Base-by-base conservation (phyloP, 345 rosid genomes). In the Salix viminalis region DNA sequence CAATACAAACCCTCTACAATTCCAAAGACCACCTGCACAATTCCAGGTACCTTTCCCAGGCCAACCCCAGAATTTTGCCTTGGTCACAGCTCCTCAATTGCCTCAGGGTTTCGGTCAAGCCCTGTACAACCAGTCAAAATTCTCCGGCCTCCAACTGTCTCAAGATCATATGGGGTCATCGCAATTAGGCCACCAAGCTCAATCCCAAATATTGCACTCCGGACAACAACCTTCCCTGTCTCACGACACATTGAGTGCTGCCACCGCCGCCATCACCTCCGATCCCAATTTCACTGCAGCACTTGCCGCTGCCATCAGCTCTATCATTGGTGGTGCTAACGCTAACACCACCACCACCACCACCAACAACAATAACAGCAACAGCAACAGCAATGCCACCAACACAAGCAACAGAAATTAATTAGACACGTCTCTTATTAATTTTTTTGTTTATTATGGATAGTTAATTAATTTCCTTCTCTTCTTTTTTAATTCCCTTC, bases 221-320 rank as follows among this genome's bases (percentile, higher is more conserved):
- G 32, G 69, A 13, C 84, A 74, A 28, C 88, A 83, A 32, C 77
- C 70, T 18, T 68, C 69, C 78, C 81, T 7, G 64, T 87, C 0
- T 48, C 89, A 21, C 16, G 97, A 91, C 72, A 80, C 93, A 0
- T 87, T 93, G 46, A 84, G 81, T 9, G 97, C 97, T 0, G 92
- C 97, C 76, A 90, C 94, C 0, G 97, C 96, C 0, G 97, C 97
- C 76, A 93, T 96, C 84, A 90, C 99, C 0, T 88, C 94, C 0
- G 97, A 96, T 65, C 99, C 99, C 5, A 92, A 89, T 83, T 96
- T 96, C 83, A 92, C 98, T 0, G 98, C 97, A 0, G 99, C 97
- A 46, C 92, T 96, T 0, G 97, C 97, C 0, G 90, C 99, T 0
- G 97, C 97, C 77, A 93, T 96, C 80, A 82, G 91, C 34, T 90